These are phyloP conservation scores for Violaceomyces palustris DNA, from an alignment of 1,284 basidiomycete genomes.

Conservation along the genomic window DNA sequence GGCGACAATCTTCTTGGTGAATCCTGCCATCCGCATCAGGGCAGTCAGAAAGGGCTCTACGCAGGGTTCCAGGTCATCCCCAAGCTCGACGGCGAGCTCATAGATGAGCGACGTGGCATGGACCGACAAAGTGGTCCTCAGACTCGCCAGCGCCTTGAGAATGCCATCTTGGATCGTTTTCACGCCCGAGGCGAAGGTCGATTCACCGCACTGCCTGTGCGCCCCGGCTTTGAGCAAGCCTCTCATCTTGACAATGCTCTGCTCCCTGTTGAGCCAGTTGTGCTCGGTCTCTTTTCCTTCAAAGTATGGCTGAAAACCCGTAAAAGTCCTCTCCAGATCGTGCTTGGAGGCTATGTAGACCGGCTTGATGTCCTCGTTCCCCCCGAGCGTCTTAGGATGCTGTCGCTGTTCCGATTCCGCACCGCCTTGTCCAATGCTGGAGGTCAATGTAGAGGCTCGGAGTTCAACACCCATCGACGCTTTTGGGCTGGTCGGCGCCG, in stretches of 20 bases:
- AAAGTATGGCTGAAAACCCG: slow-evolving; percentile 70
- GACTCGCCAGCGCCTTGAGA: slow-evolving; percentile 77
- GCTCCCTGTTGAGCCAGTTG: slow-evolving; percentile 86
- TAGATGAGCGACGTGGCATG: slow-evolving; percentile 73
- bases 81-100: slow-evolving; percentile 62
- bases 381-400: slow-evolving; percentile 6
- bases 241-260: slow-evolving; percentile 70
- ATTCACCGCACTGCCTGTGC: slow-evolving; percentile 66
- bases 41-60: slow-evolving; percentile 62
- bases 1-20: slow-evolving; percentile 92
- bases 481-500: too few relatives aligned
- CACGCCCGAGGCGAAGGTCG: slow-evolving; percentile 66
- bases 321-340: slow-evolving; percentile 81
- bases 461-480: too few relatives aligned
- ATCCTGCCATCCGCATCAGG: slow-evolving; percentile 78
- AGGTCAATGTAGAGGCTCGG: too few relatives aligned
- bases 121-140: slow-evolving; percentile 83
- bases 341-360: slow-evolving; percentile 72
- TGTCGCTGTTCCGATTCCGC: too few relatives aligned
- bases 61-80: slow-evolving; percentile 62
- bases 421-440: too few relatives aligned
- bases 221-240: slow-evolving; percentile 87
- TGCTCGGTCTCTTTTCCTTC: slow-evolving; percentile 95
- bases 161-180: slow-evolving; percentile 76
- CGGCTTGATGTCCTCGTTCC: slow-evolving; percentile 33